A percentile compares a stretch with the other conserved stretches of the same genome.
phyloP scores from a whole-genome alignment of 1,284 basidiomycete species.

The Austroboletus novae-zelandiae region DNA sequence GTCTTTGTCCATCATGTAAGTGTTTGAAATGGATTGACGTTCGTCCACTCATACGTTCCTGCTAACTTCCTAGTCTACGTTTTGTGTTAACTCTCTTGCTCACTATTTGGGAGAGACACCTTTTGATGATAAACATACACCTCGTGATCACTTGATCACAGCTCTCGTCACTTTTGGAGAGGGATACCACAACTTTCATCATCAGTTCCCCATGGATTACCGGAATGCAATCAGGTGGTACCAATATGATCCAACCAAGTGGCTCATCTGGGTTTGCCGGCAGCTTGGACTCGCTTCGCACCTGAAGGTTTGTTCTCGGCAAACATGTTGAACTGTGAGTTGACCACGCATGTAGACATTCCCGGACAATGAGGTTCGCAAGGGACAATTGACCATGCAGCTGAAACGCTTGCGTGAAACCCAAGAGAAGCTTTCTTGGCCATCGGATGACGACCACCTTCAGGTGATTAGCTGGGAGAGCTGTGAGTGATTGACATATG shows the following conservation, averaged over 20 bases:
- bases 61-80: slow-evolving; percentile 64
- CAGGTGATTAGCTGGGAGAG: slow-evolving; percentile 86
- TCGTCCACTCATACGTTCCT: slow-evolving; percentile 8
- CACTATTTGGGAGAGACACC: slow-evolving; percentile 92
- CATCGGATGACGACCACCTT: slow-evolving; percentile 71
- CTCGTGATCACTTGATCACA: slow-evolving; percentile 83
- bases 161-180: slow-evolving; percentile 88
- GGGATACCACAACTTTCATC: slow-evolving; percentile 97
- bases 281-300: slow-evolving; percentile 78
- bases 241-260: slow-evolving; percentile 89
- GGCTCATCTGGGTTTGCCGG: slow-evolving; percentile 78
- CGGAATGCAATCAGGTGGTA: slow-evolving; percentile 92
- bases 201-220: slow-evolving; percentile 94
- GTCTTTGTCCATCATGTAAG: slow-evolving; percentile 87
- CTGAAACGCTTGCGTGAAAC: slow-evolving; percentile 77
- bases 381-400: slow-evolving; percentile 92
- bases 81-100: slow-evolving; percentile 94
- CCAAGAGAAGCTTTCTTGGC: slow-evolving; percentile 76
- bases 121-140: slow-evolving; percentile 96
- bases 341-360: slow-evolving; percentile 51
- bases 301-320: slow-evolving; percentile 53
- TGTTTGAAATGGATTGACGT: slow-evolving; percentile 16
- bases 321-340: background rate
- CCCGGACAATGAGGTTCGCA: slow-evolving; percentile 91
- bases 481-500: slow-evolving; percentile 47